Base-by-base conservation (phyloP, 306 rosid species). In the Citrullus colocynthis region DNA sequence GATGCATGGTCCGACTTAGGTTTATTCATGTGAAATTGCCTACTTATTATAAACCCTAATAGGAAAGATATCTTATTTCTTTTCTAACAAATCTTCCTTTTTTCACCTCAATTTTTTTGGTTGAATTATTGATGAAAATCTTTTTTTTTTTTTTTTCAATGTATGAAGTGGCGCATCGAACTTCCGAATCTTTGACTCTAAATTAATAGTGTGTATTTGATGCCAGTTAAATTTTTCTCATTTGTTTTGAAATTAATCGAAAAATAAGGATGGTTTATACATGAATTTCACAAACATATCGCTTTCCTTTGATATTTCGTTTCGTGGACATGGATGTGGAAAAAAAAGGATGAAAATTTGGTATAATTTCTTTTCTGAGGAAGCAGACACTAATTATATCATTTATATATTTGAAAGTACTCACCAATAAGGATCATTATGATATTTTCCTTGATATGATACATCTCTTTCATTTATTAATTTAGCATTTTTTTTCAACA, bases 1-100 rank as follows among this genome's bases (percentile, higher is more conserved):
- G 18, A 67, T 67, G 54, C 18, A 39, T 41, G 74, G 51, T 64
- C 71, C 21, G 34, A 67, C 34, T n/a, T 32, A 32, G 42, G 69
- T 15, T 63, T 32, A 36, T 63, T 63, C 69, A 63, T 63, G 12
- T 30, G 64, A 69, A 42, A 36, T 37, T 41, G 37, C 55, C 3
- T 59, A 75, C 16, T 21, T 49, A 41, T 21, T 72, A 41, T 8
- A 58, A 58, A 60, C 80, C 80, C 42, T 41, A 32, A 77, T 13
- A 72, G 72, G 71, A 58, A 76, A 76, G 9, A 58, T 2, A 58
- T 76, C 54, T 58, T 15, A 16, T 76, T 76, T 76, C 70, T 59
- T 76, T 63, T 21, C 41, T 7, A 39, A 20, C 70, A 72, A 28
- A 61, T 77, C 57, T 77, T 62, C 21, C 37, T 60, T 21, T 58